Base-by-base conservation (phyloP, 2,329 filamentous ascomycete species). In the Rhexocercosporidium sp. region DNA sequence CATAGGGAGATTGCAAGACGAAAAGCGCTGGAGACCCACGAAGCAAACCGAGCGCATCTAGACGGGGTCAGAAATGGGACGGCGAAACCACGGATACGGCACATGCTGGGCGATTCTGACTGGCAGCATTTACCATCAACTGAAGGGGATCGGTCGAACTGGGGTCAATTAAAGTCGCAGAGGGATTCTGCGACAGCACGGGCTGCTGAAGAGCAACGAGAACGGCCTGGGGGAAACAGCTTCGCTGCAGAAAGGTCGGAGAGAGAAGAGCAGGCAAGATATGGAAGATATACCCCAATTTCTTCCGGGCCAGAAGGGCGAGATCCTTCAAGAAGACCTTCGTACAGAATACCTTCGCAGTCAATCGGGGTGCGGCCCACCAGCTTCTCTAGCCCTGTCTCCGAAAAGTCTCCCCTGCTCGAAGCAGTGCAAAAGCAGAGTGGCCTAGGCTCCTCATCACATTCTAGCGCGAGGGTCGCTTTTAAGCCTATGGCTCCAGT, bases 231-330 rank as follows among this genome's bases (percentile, higher is more conserved):
- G 14, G 6, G 37, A 37, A 54, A 69, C 39, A 53, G 46, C 12
- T 73, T 74, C 62, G 62, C 64, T 9, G 61, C 70, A 62, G 72
- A 44, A 39, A 71, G 75, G 20, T 64, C 69, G 39, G 59, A 72
- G 63, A 72, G 75, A 61, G 75, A 76, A 64, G 64, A 73, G 51
- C 44, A 74, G 29, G 66, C 75, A 14, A 71, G 57, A 22, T 59
- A 29, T 7, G 70, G 64, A n/a, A 65, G 31, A 51, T 77, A 76
- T 59, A 74, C 66, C 14, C 72, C 75, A 18, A 29, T 76, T 14
- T 44, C 62, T 20, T n/a, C 59, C 7, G 46, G 64, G 34, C 39
- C 27, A 59, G 44, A 44, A 14, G 22, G 5, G 27, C 37, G 51
- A 25, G 22, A 56, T 18, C 22, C 29, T 27, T 20, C 51, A 3